Evolutionary conservation across 192 early-diverging fungal genomes (phyloP).

Genomic region (Cladochytrium replicatum): DNA sequence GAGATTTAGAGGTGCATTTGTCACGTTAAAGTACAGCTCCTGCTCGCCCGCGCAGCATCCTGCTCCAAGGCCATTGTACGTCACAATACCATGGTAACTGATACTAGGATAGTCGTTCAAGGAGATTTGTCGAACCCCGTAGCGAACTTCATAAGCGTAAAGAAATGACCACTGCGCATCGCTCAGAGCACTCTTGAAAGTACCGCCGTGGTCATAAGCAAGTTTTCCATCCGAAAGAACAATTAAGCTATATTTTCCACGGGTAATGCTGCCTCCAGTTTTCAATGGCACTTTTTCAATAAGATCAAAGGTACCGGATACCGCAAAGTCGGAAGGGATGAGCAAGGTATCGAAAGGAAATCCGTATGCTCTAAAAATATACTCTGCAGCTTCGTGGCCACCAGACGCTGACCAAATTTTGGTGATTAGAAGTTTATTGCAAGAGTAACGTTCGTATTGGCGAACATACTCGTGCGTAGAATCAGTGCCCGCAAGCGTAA

Average conservation of each 20-base stretch:
- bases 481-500: conserved; percentile 82
- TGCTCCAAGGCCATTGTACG: conserved; percentile 3
- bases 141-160: not conserved
- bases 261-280: conserved; percentile 3
- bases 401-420: too few species aligned
- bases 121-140: not conserved
- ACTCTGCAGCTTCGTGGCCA: conserved; percentile 9
- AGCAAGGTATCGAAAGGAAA: conserved; percentile 5
- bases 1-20: not conserved
- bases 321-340: too few species aligned
- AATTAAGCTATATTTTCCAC: not conserved
- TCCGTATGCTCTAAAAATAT: conserved; percentile 4
- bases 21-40: not conserved
- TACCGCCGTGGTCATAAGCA: conserved; percentile 3
- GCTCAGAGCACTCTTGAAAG: conserved; percentile 6
- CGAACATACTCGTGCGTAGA: conserved; percentile 67
- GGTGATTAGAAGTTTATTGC: too few species aligned
- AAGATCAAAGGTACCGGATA: not conserved
- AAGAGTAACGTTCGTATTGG: too few species aligned
- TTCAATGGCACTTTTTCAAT: conserved; percentile 1
- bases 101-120: not conserved
- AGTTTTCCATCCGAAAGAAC: conserved; percentile 4
- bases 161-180: conserved; percentile 6
- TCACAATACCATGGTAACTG: conserved; percentile 1
- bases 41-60: too few species aligned